Conservation (phyloP, 2,329 filamentous ascomycete species). For the Rutstroemia sydowiana region DNA sequence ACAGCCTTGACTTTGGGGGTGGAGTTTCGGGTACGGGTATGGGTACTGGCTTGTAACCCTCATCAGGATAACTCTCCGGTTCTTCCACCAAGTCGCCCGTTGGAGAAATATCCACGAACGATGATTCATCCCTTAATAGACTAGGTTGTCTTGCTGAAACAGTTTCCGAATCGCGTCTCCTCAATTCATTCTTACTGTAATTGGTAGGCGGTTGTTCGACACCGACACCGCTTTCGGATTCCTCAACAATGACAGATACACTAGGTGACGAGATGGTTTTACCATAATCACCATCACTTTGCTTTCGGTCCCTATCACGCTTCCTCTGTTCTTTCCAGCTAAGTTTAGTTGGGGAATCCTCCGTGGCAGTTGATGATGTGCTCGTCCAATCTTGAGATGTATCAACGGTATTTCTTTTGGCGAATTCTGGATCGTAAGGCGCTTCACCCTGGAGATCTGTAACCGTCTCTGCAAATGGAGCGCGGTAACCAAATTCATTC, state of each 20-base stretch:
- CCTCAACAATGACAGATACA: slow-evolving; percentile 17
- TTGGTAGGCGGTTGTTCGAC: slow-evolving; percentile 28
- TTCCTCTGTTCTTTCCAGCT: slow-evolving; percentile 37
- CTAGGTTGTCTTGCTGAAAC: slow-evolving; percentile 28
- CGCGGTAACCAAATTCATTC: slow-evolving; percentile 40
- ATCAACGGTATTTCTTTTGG: slow-evolving; percentile 40
- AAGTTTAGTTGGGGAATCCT: slow-evolving; percentile 26
- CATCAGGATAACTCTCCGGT: too few relatives aligned
- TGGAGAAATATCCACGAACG: slow-evolving; percentile 15
- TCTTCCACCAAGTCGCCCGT: slow-evolving; percentile 22
- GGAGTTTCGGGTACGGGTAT: too few relatives aligned
- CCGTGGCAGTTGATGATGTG: slow-evolving; percentile 28
- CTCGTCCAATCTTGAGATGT: slow-evolving; percentile 34
- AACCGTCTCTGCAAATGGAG: slow-evolving; percentile 43
- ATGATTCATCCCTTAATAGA: slow-evolving; percentile 27
- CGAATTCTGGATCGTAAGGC: slow-evolving; percentile 32
- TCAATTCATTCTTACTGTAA: slow-evolving; percentile 43
- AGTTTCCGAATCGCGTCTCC: slow-evolving; percentile 40
- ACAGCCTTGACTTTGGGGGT: slow-evolving; percentile 28
- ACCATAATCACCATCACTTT: slow-evolving; percentile 16
- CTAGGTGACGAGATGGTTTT: slow-evolving; percentile 15
- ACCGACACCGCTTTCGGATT: slow-evolving; percentile 25
- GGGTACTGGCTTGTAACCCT: too few relatives aligned
- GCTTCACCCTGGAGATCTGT: slow-evolving; percentile 33
- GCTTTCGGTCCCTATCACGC: slow-evolving; percentile 35